Percentiles rank a stretch among this genome's conserved stretches.
phyloP scores from a whole-genome alignment of 2,329 filamentous ascomycete genomes.

The Aschersonia sp. region DNA sequence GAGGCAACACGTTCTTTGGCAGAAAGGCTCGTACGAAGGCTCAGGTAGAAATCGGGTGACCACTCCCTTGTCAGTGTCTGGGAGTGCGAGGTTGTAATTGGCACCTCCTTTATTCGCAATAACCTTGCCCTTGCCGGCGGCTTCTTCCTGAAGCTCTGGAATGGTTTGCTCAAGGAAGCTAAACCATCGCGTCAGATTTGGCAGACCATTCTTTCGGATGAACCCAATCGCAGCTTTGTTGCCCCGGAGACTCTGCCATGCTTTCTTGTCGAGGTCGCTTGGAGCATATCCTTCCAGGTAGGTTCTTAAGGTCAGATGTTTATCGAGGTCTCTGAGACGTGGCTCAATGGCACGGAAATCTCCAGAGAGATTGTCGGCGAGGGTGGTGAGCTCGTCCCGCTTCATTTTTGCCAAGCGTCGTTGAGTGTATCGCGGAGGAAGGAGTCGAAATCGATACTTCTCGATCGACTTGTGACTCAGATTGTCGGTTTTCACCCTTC shows the following conservation, averaged over 20 bases:
- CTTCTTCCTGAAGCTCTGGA: constrained; percentile 57
- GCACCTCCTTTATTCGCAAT: constrained; percentile 68
- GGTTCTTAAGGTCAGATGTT: constrained; percentile 73
- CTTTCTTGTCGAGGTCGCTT: constrained; percentile 61
- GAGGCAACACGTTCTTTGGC: background rate
- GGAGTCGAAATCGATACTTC: too few relatives aligned
- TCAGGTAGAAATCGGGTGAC: constrained; percentile 88
- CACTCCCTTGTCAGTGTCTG: constrained; percentile 75
- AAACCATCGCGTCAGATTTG: constrained; percentile 78
- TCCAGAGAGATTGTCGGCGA: constrained; percentile 35
- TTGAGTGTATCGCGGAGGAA: constrained; percentile 6
- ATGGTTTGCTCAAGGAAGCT: constrained; percentile 69
- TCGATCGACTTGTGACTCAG: constrained; percentile 8
- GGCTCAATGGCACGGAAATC: constrained; percentile 78
- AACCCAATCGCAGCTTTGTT: constrained; percentile 76
- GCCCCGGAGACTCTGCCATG: constrained; percentile 70
- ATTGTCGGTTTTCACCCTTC: constrained; percentile 11
- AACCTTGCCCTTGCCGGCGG: constrained; percentile 47
- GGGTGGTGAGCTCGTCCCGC: constrained; percentile 36
- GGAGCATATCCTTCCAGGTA: constrained; percentile 73
- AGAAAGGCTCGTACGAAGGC: constrained; percentile 49
- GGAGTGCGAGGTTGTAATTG: constrained; percentile 78
- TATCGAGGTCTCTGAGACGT: constrained; percentile 63
- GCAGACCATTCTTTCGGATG: constrained; percentile 61
- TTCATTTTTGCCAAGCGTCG: constrained; percentile 30